Base-by-base conservation (phyloP, 2,329 filamentous ascomycete genomes). In the Xylariaceae sp. region DNA sequence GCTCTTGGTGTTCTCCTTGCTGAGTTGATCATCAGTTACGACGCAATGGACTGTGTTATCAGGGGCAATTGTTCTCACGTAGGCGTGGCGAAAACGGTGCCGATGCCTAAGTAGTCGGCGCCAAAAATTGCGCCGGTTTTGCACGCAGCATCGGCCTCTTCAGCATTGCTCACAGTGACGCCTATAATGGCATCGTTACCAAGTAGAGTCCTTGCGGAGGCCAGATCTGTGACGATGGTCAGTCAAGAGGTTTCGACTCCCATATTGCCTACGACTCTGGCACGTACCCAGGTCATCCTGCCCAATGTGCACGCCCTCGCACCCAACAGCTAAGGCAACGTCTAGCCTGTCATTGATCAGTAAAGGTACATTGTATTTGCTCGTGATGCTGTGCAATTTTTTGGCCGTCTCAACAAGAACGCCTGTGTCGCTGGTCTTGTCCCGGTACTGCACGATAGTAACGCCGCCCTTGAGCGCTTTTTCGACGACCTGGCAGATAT, bases 281-380 rank as follows among this genome's bases (percentile, higher is more conserved):
- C 34, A 64, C 74, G 51, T 64, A 87, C 84, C 73, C 72, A 95
- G 83, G 63, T 97, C 91, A 74, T 96, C 90, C 68, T 97, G 91
- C 6, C 93, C 93, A 37, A 97, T 78, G 63, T 97, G 93, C 8
- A 95, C 89, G 34, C 93, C 93, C 67, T 96, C 91, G 43, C 87
- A 93, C 11, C 82, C 87, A 33, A 90, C 78, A 12, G 89, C 89
- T 15, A 89, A 74, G 8, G 89, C 90, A 19, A 97, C 87, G 61
- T 95, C 90, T 4, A 96, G 78, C 11, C 90, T 81, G 62, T 97
- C 93, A 61, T 97, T 97, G 69, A 97, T 89, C 41, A 97, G 71
- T 43, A 97, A 75, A 22, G 91, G 91, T 3, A 95, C 79, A 13
- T 73, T 72, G 58, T 85, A 73, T 35, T 71, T 70, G 49, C 71